Evolutionary conservation across 179 eudicot species (phyloP), one percentile per base, ranked within the genome.

Genomic region (Carnegiea gigantea): DNA sequence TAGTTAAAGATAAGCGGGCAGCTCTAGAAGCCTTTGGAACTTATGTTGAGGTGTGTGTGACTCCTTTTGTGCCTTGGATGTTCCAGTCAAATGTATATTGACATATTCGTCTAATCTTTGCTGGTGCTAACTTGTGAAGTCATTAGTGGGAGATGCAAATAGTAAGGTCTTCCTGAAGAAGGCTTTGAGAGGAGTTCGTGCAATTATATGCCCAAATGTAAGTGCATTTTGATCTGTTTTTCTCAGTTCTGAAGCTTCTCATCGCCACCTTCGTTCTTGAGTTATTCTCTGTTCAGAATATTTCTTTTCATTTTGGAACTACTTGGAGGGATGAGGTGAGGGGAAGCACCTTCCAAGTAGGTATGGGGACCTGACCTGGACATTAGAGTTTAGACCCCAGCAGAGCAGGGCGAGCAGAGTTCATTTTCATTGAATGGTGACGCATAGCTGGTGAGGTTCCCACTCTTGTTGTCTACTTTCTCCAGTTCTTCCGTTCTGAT

Each of bases 11-110:
- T 75, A 94, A 86, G 78, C 92, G 95, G 14, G 94, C 91, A 76
- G 97, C 98, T 40, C 79, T 92, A 74, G 99, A 94, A 86, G 97
- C 99, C 71, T 96, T 94, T 83, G 99, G 99, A 73, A 92, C 91
- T 83, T 96, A 96, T 40, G 93, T 96, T 60, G 99, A 96, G 95
- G 99, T 96, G 73, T 67, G 84, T 84, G 59, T 76, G 15, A 6
- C 33, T 48, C 30, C 21, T 67, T 78, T 44, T 77, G 75, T 68
- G 44, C 33, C 18, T 21, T 46, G n/a, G 40, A 8, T 67, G 68
- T 21, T 68, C 49, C 10, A 77, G 51, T 82, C n/a, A 24, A 18
- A 9, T 23, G 68, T 46, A 72, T 65, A 72, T 65, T 71, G 68
- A 28, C 26, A 77, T 54, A 30, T 53, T 13, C 68, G 70, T 65